These are phyloP conservation scores for Myxozyma vanderwaltii DNA, from an alignment of 805 yeast genomes.

Conservation along the genomic window DNA sequence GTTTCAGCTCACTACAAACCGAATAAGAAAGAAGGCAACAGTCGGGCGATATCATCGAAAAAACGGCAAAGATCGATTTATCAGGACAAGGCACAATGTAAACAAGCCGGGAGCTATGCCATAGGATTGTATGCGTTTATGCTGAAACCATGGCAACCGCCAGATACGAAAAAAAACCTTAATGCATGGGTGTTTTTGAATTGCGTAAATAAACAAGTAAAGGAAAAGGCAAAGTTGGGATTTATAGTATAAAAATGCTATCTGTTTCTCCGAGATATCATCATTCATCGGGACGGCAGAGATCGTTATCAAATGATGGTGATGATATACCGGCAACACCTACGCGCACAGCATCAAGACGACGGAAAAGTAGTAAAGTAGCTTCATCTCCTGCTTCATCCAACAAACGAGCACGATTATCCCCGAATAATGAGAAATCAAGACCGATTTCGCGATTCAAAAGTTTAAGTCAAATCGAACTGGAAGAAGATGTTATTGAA, in stretches of 20 bases:
- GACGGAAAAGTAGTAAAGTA: neutral
- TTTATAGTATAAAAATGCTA: too few species aligned
- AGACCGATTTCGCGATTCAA: constrained; percentile 12
- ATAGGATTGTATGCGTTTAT: neutral
- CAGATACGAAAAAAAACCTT: too few species aligned
- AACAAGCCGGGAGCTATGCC: constrained; percentile 1
- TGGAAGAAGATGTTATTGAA: neutral
- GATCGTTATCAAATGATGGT: too few species aligned
- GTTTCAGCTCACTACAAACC: too few species aligned
- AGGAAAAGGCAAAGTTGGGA: too few species aligned
- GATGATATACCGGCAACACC: neutral
- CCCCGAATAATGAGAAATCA: neutral
- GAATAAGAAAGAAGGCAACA: too few species aligned
- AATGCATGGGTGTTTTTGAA: too few species aligned
- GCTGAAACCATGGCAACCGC: constrained; percentile 11
- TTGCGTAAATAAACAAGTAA: too few species aligned
- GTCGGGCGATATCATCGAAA: too few species aligned
- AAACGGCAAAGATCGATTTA: neutral
- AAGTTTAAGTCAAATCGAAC: constrained; percentile 15
- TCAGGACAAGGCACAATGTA: neutral
- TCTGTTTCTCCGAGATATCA: neutral
- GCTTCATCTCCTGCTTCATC: neutral
- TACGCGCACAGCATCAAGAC: neutral
- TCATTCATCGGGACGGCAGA: too few species aligned
- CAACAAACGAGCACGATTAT: neutral